A percentile compares a stretch with the other conserved stretches of the same genome.
Conservation (phyloP, 208 protist species). For the Crithidia sp. region DNA sequence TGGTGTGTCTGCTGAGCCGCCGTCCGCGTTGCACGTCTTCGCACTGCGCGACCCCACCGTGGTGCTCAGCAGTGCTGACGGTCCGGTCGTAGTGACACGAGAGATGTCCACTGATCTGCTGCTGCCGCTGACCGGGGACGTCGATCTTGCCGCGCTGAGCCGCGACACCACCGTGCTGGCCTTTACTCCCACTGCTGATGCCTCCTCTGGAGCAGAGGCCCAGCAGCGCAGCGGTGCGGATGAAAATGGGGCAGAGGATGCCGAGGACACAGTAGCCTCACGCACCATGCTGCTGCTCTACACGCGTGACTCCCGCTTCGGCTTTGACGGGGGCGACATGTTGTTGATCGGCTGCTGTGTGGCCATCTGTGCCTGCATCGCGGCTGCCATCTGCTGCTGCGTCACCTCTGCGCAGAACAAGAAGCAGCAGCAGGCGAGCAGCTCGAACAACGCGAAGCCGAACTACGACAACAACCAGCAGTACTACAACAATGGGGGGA, state of each 20-base stretch:
- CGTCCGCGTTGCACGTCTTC: constrained; percentile 19
- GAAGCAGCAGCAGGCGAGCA: constrained; percentile 6
- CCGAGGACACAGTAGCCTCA: neutral
- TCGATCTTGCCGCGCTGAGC: neutral
- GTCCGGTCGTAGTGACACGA: constrained; percentile 7
- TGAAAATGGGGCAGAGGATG: too few species aligned
- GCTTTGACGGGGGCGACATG: constrained; percentile 13
- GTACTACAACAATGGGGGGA: constrained; percentile 10
- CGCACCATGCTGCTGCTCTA: constrained; percentile 29
- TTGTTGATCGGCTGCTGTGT: constrained; percentile 19
- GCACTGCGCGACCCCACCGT: constrained; percentile 10
- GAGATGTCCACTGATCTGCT: constrained; percentile 15
- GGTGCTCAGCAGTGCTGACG: neutral
- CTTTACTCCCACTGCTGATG: neutral
- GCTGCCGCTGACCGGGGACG: neutral
- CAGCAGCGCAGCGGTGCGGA: too few species aligned
- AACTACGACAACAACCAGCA: constrained; percentile 1
- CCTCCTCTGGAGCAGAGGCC: too few species aligned
- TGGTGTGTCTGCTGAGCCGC: neutral
- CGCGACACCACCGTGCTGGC: neutral
- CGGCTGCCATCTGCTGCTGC: constrained; percentile 24
- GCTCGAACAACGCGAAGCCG: neutral
- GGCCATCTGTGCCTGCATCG: constrained; percentile 25
- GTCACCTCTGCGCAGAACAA: constrained; percentile 10
- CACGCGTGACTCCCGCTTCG: constrained; percentile 18